These are phyloP conservation scores for Candida lessepsii DNA, from an alignment of 805 yeast genomes.

Conservation along the genomic window DNA sequence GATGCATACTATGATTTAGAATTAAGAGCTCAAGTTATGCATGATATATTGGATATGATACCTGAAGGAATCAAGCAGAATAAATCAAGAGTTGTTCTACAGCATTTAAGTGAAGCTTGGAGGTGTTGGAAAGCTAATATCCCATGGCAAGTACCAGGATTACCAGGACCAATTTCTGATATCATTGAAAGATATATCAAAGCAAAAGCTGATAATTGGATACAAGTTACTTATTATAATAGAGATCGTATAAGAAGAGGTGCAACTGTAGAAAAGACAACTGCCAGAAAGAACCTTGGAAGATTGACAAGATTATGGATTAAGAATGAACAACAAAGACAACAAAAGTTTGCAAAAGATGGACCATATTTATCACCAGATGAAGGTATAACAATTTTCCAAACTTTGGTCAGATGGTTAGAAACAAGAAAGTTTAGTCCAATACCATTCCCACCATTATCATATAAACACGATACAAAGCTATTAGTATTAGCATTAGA, in stretches of 20 bases:
- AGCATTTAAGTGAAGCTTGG: conserved; percentile 98
- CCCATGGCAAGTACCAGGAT: conserved; percentile 96
- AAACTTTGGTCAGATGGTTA: conserved; percentile 88
- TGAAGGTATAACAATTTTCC: conserved; percentile 84
- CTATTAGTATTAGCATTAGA: conserved; percentile 86
- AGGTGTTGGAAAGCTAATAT: conserved; percentile 99
- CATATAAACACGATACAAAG: conserved; percentile 92
- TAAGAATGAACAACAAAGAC: conserved; percentile 88
- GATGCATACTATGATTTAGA: conserved; percentile 95
- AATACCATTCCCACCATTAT: conserved; percentile 89
- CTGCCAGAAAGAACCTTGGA: conserved; percentile 90
- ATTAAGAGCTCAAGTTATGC: conserved; percentile 89
- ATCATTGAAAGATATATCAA: conserved; percentile 87
- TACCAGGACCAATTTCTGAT: conserved; percentile 85
- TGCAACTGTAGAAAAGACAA: conserved; percentile 91
- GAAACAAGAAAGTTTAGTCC: conserved; percentile 81
- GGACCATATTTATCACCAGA: conserved; percentile 87
- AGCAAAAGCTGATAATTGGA: conserved; percentile 97
- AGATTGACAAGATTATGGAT: conserved; percentile 90
- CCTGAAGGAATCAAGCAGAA: conserved; percentile 91
- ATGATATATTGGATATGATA: conserved; percentile 94
- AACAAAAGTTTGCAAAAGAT: conserved; percentile 69
- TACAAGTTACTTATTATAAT: conserved; percentile 87
- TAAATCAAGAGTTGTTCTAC: conserved; percentile 82
- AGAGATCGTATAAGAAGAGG: conserved; percentile 87